phyloP scores from a whole-genome alignment of 139 green algal genomes.

The Coelastrella sp. region DNA sequence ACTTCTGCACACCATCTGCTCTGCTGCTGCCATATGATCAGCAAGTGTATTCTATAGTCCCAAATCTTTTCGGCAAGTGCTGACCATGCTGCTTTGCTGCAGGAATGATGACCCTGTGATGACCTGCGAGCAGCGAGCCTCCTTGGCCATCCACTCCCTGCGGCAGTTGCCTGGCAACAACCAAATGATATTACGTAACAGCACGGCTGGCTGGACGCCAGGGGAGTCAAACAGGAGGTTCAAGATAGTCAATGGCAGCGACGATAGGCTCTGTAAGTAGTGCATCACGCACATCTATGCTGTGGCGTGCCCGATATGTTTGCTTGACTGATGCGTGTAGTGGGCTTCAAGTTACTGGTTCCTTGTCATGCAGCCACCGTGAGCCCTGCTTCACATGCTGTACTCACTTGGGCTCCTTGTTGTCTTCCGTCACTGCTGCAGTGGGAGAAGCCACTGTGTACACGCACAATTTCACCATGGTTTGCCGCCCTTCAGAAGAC shows the following conservation, averaged over 20 bases:
- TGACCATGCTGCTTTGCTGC: neutral
- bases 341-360: too few relatives aligned
- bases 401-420: neutral
- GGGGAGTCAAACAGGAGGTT: neutral
- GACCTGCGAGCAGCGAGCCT: neutral
- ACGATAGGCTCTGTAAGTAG: neutral
- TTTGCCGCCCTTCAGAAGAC: neutral
- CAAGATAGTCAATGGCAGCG: neutral
- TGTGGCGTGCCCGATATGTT: too few relatives aligned
- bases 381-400: neutral
- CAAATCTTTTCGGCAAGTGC: neutral
- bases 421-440: neutral
- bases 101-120: too few relatives aligned
- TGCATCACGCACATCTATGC: neutral
- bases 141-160: neutral
- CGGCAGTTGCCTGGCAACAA: neutral
- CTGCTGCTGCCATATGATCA: neutral
- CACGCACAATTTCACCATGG: neutral
- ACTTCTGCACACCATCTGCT: neutral
- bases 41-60: too few relatives aligned
- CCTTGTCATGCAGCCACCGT: neutral
- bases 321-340: too few relatives aligned
- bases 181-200: neutral
- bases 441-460: neutral
- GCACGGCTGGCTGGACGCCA: neutral